phyloP scores from a whole-genome alignment of 2,329 filamentous ascomycete genomes.

The Neopestalotiopsis clavispora region DNA sequence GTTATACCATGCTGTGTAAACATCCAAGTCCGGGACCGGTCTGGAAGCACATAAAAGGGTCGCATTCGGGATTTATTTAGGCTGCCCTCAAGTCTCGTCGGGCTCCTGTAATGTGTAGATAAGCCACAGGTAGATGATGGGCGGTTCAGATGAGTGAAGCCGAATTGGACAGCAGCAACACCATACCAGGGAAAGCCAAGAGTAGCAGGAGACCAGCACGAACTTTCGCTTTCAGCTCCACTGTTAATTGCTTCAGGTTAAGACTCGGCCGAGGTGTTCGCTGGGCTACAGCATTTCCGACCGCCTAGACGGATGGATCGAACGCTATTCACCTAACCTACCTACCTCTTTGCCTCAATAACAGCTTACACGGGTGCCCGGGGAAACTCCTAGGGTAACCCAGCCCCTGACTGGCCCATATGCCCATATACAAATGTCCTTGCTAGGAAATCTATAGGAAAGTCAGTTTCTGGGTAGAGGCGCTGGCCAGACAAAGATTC shows the following conservation, averaged over 20 bases:
- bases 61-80: neutral
- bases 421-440: neutral
- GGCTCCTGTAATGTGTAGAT: neutral
- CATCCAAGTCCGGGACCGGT: neutral
- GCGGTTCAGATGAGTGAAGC: neutral
- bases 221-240: neutral
- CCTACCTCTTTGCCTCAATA: neutral
- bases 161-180: neutral
- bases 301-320: neutral
- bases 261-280: neutral
- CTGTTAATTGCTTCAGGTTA: neutral
- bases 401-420: neutral
- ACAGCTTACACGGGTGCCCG: neutral
- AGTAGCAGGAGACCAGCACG: neutral
- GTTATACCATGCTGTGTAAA: neutral
- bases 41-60: neutral
- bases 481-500: neutral
- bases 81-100: neutral
- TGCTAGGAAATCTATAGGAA: neutral
- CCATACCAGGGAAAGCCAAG: neutral
- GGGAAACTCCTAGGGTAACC: neutral
- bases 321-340: neutral
- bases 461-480: neutral
- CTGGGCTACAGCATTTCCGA: neutral
- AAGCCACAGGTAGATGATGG: neutral